phyloP scores from a whole-genome alignment of 2,329 filamentous ascomycete species.

The Metarhizium humberi region DNA sequence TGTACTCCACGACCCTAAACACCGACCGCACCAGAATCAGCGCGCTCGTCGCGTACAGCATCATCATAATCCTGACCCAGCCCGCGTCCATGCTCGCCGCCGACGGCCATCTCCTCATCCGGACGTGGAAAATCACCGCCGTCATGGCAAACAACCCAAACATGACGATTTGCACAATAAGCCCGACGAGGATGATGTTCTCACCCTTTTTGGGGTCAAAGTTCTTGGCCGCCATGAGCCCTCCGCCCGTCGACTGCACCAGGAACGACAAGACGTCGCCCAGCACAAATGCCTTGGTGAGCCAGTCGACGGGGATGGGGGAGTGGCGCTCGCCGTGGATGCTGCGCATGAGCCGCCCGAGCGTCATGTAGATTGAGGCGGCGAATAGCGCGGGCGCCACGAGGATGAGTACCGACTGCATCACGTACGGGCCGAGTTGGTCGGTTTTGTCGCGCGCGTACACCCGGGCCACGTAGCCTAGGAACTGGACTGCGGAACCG shows the following conservation, averaged over 20 bases:
- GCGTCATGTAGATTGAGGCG: conserved; percentile 41
- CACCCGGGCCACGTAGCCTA: conserved; percentile 30
- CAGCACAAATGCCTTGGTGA: conserved; percentile 45
- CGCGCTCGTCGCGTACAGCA: conserved; percentile 26
- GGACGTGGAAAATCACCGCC: conserved; percentile 38
- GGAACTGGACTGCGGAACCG: conserved; percentile 26
- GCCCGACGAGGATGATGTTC: conserved; percentile 44
- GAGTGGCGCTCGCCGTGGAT: conserved; percentile 25
- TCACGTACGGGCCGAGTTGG: conserved; percentile 26
- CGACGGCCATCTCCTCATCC: conserved; percentile 14
- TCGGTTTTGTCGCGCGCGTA: conserved; percentile 18
- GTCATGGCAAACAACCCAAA: conserved; percentile 46
- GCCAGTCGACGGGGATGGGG: conserved; percentile 25
- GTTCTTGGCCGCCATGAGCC: conserved; percentile 19
- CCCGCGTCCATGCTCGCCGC: conserved; percentile 8
- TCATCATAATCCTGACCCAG: conserved; percentile 25
- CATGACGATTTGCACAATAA: conserved; percentile 47
- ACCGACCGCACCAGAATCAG: conserved; percentile 34
- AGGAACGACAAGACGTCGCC: conserved; percentile 45
- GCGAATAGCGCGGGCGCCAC: conserved; percentile 39
- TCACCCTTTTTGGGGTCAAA: conserved; percentile 26
- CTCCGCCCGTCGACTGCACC: conserved; percentile 37
- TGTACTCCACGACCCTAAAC: conserved; percentile 40
- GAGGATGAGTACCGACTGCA: conserved; percentile 34
- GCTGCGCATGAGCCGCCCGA: conserved; percentile 32